Evolutionary conservation across 768 basidiomycete genomes (phyloP), one percentile per base, ranked within the genome.

Genomic region (Rhodosporidiobolus sp.): DNA sequence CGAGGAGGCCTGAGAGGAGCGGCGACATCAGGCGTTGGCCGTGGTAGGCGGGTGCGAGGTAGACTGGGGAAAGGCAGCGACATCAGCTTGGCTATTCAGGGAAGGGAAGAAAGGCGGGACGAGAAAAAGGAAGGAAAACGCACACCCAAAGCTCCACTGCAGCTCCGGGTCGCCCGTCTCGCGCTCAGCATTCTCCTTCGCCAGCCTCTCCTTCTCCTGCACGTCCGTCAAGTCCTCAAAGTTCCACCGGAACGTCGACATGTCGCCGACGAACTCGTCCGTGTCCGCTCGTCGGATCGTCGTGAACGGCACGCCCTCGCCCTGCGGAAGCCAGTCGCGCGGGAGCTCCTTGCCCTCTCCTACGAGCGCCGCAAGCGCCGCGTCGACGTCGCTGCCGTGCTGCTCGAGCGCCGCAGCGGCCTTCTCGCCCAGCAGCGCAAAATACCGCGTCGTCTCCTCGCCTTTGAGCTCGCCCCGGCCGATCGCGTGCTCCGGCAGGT

Each of bases 201-300:
- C 46, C 16, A 63, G 32, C 34, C 43, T 57, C 11, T 67, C 62
- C 49, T 68, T 66, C 49, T 78, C 67, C 4, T 45, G 58, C 0
- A 0, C 48, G 16, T 67, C 73, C 11, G 43, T 45, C 1, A 65
- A 35, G 8, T 74, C 75, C 48, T 65, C 43, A 53, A 61, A 78
- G 28, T 46, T n/a, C 65, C 66, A 67, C 34, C 62, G 11, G 12
- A 0, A 0, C 1, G 53, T 12, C 19, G 62, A 61, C 11, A 72
- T 34, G n/a, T 72, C 66, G 32, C 71, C 71, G 20, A 67, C 45
- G 62, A 62, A 67, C 26, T 72, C 71, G 32, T 46, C 71, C 10
- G 48, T 58, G n/a, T 67, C 66, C 8, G n/a, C 45, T 1, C 62
- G 26, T 1, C 71, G 20, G 49, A 68, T 60, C 5, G 20, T 46